A percentile compares a stretch with the other conserved stretches of the same genome.
phyloP scores from a whole-genome alignment of 148 eudicot species.

The Vaccinium macrocarpon region DNA sequence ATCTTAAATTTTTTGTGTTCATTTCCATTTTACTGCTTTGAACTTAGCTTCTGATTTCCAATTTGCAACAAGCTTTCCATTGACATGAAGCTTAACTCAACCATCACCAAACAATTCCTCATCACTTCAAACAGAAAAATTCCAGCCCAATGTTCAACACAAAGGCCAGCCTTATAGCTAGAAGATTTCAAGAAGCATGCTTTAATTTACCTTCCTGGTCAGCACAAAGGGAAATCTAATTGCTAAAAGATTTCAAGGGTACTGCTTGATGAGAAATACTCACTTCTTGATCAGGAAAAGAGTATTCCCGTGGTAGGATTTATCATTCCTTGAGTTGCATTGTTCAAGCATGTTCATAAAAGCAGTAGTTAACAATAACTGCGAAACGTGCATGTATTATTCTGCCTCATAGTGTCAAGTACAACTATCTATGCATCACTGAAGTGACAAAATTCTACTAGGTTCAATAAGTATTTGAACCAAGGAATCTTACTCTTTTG shows the following conservation, averaged over 20 bases:
- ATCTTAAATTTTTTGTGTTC: too few species aligned
- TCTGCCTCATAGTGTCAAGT: not conserved
- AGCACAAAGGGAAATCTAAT: not conserved
- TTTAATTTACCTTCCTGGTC: too few species aligned
- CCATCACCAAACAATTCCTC: not conserved
- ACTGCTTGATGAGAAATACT: not conserved
- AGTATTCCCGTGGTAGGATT: not conserved
- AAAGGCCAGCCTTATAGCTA: not conserved
- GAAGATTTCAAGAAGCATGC: not conserved
- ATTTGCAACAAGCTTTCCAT: slow-evolving; percentile 1
- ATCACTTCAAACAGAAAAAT: not conserved
- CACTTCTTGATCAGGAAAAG: not conserved
- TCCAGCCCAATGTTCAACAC: not conserved
- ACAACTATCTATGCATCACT: not conserved
- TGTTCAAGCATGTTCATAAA: not conserved
- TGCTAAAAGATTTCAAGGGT: not conserved
- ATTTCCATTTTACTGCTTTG: too few species aligned
- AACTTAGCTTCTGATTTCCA: not conserved
- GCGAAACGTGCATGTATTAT: not conserved
- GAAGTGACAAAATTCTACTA: not conserved
- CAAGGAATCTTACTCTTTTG: slow-evolving; percentile 52
- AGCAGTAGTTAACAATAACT: not conserved
- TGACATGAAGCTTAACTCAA: not conserved
- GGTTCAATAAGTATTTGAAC: not conserved
- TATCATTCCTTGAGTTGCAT: not conserved